Percentiles rank a stretch among this genome's conserved stretches.
phyloP scores from a whole-genome alignment of 1,284 basidiomycete genomes.

The Coniferiporia sulphurascens region DNA sequence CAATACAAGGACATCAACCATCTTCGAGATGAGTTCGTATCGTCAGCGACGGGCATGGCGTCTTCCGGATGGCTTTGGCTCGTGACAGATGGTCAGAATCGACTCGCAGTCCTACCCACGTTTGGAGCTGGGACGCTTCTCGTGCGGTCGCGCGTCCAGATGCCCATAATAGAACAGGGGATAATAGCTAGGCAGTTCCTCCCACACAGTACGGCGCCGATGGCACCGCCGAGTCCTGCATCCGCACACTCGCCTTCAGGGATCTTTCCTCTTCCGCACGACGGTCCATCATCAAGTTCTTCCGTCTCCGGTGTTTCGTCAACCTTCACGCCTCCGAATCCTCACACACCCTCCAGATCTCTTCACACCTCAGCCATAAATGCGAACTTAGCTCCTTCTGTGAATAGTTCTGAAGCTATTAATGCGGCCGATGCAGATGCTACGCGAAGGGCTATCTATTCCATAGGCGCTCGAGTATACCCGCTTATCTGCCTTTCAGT shows the following conservation, averaged over 20 bases:
- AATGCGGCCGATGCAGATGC: neutral
- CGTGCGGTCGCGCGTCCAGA: slow-evolving; percentile 48
- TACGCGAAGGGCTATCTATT: neutral
- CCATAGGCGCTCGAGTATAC: slow-evolving; percentile 28
- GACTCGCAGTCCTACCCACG: slow-evolving; percentile 75
- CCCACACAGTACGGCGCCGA: neutral
- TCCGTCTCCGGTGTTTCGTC: slow-evolving; percentile 31
- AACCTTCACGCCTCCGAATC: slow-evolving; percentile 22
- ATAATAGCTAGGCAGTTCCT: neutral
- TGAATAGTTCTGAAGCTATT: neutral
- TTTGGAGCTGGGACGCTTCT: slow-evolving; percentile 90
- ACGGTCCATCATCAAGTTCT: slow-evolving; percentile 24
- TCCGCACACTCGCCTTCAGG: slow-evolving; percentile 6
- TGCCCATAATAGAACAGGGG: neutral
- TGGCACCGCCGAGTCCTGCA: neutral
- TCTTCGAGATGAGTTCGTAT: slow-evolving; percentile 74
- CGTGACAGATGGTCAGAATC: slow-evolving; percentile 62
- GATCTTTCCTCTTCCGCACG: neutral
- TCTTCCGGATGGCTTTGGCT: slow-evolving; percentile 88
- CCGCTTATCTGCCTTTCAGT: slow-evolving; percentile 85
- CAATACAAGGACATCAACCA: slow-evolving; percentile 63
- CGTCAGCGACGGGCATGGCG: slow-evolving; percentile 74
- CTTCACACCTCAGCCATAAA: slow-evolving; percentile 17
- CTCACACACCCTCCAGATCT: slow-evolving; percentile 27
- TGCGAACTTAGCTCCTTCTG: neutral